Evolutionary conservation across 169 alveolate species (phyloP), one percentile per base, ranked within the genome.

Genomic region (Cryptosporidium viatorum): DNA sequence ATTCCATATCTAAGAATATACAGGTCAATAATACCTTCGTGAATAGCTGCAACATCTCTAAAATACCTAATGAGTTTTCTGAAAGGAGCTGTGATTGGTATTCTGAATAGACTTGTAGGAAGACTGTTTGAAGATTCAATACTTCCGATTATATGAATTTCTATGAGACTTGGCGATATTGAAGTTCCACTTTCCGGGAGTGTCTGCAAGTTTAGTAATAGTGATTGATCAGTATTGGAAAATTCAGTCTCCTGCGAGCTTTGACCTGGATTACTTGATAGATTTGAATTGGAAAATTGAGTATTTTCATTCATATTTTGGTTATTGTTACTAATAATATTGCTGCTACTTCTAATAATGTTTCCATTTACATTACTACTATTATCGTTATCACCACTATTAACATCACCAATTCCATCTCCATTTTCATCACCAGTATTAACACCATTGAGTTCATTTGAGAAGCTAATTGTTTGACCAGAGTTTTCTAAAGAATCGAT

Each of bases 1-100:
- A 62, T 58, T 59, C 89, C 92, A 73, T 69, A 73, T 39, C 84
- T 68, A 59, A 41, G 68, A 23, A 86, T 55, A 21, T 52, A 73
- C 16, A 85, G 50, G 41, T 89, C 93, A 9, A 89, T 69, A n/a
- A 74, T 68, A 58, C 86, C 93, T 45, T 89, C 93, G 8, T 75
- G 59, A 45, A 89, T 58, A 33, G 91, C 68, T 12, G 80, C 71
- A 23, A 73, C 84, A 50, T 89, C 93, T 45, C 86, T 35, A 52
- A 84, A 89, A 55, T 89, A 89, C 16, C 93, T 62, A 67, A 89
- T 52, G 9, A 89, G 75, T 45, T 89, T 89, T 68, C 93, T 89
- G 73, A 69, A 60, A 21, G 86, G 74, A 26, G 84, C 84, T 5
- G 89, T 80, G 0, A 65, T 48, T 16, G 89, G 89, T 9, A 80